Evolutionary conservation across 75 land plant species (phyloP), one percentile per base, ranked within the genome.

Genomic region (Chamaecyparis obtusa): DNA sequence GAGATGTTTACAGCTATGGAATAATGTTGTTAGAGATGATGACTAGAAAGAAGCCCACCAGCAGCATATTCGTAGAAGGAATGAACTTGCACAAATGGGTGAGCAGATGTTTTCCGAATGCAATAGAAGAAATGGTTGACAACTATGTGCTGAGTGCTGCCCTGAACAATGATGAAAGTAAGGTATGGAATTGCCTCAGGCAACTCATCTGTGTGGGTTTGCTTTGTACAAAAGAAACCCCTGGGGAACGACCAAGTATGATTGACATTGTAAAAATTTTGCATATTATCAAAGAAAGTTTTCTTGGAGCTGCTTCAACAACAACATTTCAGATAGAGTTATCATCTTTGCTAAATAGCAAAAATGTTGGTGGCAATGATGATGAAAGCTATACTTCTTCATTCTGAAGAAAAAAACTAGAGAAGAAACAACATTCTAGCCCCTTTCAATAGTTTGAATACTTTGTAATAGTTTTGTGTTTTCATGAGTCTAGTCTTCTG

Each of bases 1-100:
- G 78, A 11, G 78, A 75, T 75, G 41, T 75, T 33, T 75, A 75
- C 17, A 75, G 21, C 78, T 75, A 75, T 75, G 78, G 78, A 75
- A 75, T 75, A 75, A 0, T 75, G 39, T 36, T 75, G 11, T 35
- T 75, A 15, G 77, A 75, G 15, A 10, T 75, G 39, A 33, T 15
- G 78, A 75, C 78, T 33, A 17, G 39, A 3, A 35, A 75, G 11
- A 75, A 75, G 36, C 78, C 78, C 3, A 75, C 2, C 0, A 3
- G 13, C 41, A 36, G 5, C 78, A 75, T 35, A 9, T 75, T 75
- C 13, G 21, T 75, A 36, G 78, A 75, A 75, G 78, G 39, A 75
- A 32, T 75, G 78, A 75, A 32, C 36, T 15, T 75, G 36, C 21
- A 33, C 4, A 35, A 35, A 11, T 75, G 78, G 78, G 78, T 75